Evolutionary conservation across 73 alveolate genomes (phyloP).

Genomic region (Paramecium bursaria): DNA sequence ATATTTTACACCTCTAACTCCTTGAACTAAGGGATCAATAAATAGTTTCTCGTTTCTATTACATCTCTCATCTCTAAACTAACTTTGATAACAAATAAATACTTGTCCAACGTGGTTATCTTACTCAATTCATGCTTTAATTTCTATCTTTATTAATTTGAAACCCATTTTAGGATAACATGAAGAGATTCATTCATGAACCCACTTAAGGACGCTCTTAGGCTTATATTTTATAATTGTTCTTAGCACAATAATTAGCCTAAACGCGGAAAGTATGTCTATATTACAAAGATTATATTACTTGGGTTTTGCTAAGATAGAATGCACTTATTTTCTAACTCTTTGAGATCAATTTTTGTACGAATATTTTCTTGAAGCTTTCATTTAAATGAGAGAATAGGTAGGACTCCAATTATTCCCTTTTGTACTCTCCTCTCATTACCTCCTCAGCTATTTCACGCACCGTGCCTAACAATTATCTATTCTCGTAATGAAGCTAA

Average conservation of each 20-base stretch:
- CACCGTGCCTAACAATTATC: neutral
- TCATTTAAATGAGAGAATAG: no score
- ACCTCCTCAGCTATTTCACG: neutral
- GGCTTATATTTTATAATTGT: neutral
- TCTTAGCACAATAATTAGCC: conserved; percentile 32
- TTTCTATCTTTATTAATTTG: no score
- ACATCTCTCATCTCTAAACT: conserved; percentile 53
- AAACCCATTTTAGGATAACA: no score
- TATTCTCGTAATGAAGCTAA: neutral
- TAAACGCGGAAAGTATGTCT: conserved; percentile 38
- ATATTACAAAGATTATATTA: neutral
- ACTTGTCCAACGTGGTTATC: no score
- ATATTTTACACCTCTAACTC: conserved; percentile 10
- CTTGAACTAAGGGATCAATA: conserved; percentile 11
- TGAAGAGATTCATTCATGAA: no score
- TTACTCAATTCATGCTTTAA: neutral
- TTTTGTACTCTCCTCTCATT: conserved; percentile 32
- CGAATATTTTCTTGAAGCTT: no score
- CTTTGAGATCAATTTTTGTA: conserved; percentile 15
- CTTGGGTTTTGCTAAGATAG: no score
- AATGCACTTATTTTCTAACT: neutral
- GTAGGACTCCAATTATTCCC: neutral
- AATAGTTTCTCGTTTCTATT: conserved; percentile 46
- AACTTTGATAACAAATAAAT: no score
- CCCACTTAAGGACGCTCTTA: no score